These are phyloP conservation scores for Coemansia sp. DNA, from an alignment of 192 early-diverging fungal species.

Conservation along the genomic window DNA sequence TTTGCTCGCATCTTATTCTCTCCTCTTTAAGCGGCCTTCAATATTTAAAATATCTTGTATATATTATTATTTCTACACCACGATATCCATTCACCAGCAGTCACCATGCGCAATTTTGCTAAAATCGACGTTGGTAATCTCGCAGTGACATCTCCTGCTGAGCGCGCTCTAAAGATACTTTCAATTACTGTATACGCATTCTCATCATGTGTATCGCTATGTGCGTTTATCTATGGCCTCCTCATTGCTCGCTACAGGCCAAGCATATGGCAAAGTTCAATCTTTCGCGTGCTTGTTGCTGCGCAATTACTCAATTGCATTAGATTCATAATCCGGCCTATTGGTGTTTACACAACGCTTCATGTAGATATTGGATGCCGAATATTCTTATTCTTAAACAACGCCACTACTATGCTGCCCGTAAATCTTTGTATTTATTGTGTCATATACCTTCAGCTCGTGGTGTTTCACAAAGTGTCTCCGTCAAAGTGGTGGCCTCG, in stretches of 20 bases:
- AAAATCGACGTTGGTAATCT: not conserved
- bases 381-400: constrained; percentile 23
- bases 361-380: constrained; percentile 22
- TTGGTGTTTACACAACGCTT: constrained; percentile 2
- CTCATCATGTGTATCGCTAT: constrained; percentile 9
- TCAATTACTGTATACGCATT: constrained; percentile 1
- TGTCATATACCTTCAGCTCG: constrained; percentile 42
- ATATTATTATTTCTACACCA: not conserved
- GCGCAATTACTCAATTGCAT: constrained; percentile 29
- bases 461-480: constrained; percentile 37
- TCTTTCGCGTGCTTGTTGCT: constrained; percentile 30
- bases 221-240: constrained; percentile 25
- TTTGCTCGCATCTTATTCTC: not conserved
- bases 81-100: not conserved
- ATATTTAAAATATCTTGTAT: not conserved
- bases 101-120: not conserved
- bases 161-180: not conserved
- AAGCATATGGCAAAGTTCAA: constrained; percentile 23
- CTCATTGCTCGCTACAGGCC: constrained; percentile 1
- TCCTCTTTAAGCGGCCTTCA: not conserved
- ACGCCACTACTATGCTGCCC: constrained; percentile 9
- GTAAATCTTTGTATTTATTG: constrained; percentile 29
- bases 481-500: constrained; percentile 30
- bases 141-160: not conserved
- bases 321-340: constrained; percentile 23